Evolutionary conservation across 2,329 filamentous ascomycete species (phyloP).

Genomic region (Davidsoniella neocaledoniae): DNA sequence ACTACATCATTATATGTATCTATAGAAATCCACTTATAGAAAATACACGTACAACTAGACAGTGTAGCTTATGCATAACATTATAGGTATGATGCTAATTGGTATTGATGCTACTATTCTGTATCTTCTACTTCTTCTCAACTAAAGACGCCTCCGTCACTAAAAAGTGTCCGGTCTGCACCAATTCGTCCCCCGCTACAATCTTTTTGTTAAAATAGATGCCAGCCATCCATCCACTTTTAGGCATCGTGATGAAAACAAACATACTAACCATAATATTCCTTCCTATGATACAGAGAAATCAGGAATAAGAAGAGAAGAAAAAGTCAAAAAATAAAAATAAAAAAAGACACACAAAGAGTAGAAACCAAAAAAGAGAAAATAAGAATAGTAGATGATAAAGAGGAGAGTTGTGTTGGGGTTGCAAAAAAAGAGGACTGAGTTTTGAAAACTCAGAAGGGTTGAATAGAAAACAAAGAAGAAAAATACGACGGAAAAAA

Average conservation of each 20-base stretch:
- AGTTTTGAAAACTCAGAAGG: background rate
- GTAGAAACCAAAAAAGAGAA: background rate
- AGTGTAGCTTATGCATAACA: background rate
- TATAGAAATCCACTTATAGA: too few relatives aligned
- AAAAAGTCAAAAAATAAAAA: background rate
- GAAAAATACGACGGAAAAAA: background rate
- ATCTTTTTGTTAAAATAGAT: too few relatives aligned
- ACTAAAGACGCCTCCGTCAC: background rate
- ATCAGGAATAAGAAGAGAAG: background rate
- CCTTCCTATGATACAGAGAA: conserved; percentile 10
- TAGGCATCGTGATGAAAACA: background rate
- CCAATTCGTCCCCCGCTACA: background rate
- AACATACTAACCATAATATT: conserved; percentile 8
- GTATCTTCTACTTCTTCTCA: background rate
- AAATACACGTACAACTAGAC: too few relatives aligned
- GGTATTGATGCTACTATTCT: background rate
- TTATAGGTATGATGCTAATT: background rate
- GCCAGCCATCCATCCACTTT: background rate
- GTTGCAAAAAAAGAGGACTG: background rate
- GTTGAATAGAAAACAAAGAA: background rate
- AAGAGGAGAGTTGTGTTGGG: background rate
- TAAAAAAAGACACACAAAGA: background rate
- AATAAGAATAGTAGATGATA: background rate
- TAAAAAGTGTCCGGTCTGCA: background rate
- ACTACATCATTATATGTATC: too few relatives aligned